Evolutionary conservation across 306 rosid species (phyloP).

Genomic region (Arachis stenosperma): DNA sequence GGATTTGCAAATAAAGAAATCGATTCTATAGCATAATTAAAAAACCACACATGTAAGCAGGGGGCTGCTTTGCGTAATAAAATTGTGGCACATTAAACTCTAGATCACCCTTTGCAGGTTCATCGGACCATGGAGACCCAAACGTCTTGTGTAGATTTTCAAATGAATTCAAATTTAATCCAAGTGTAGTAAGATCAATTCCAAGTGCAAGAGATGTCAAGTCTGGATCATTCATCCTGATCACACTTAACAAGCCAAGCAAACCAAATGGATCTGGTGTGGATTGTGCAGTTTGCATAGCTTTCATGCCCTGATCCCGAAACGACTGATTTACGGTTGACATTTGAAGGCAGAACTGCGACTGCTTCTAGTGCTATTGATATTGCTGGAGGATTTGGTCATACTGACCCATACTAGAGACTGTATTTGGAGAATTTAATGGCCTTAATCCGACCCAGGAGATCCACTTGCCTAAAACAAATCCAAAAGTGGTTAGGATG

Average conservation of each 20-base stretch:
- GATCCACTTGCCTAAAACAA: slow-evolving; percentile 79
- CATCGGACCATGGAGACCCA: slow-evolving; percentile 98
- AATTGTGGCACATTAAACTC: slow-evolving; percentile 87
- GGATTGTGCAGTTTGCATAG: slow-evolving; percentile 78
- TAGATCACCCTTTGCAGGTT: slow-evolving; percentile 93
- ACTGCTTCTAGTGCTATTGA: slow-evolving; percentile 79
- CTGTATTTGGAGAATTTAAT: slow-evolving; percentile 73
- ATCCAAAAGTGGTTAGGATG: slow-evolving; percentile 24
- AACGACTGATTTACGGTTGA: slow-evolving; percentile 79
- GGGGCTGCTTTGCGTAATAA: slow-evolving; percentile 81
- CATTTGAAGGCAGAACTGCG: slow-evolving; percentile 91
- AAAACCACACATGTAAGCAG: slow-evolving; percentile 69
- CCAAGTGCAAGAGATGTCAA: slow-evolving; percentile 95
- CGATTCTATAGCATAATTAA: slow-evolving; percentile 14
- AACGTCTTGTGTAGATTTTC: slow-evolving; percentile 97
- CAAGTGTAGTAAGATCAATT: slow-evolving; percentile 90
- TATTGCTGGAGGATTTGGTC: slow-evolving; percentile 91
- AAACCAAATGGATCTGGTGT: slow-evolving; percentile 84
- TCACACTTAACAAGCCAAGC: slow-evolving; percentile 90
- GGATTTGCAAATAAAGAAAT: slow-evolving; percentile 19
- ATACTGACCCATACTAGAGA: slow-evolving; percentile 86
- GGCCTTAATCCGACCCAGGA: slow-evolving; percentile 95
- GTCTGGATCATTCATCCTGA: slow-evolving; percentile 91
- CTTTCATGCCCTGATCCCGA: slow-evolving; percentile 81
- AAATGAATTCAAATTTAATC: slow-evolving; percentile 88